A percentile compares a stretch with the other conserved stretches of the same genome.
These are phyloP conservation scores for Coemansia sp. DNA, from an alignment of 192 early-diverging fungal genomes.

Conservation along the genomic window DNA sequence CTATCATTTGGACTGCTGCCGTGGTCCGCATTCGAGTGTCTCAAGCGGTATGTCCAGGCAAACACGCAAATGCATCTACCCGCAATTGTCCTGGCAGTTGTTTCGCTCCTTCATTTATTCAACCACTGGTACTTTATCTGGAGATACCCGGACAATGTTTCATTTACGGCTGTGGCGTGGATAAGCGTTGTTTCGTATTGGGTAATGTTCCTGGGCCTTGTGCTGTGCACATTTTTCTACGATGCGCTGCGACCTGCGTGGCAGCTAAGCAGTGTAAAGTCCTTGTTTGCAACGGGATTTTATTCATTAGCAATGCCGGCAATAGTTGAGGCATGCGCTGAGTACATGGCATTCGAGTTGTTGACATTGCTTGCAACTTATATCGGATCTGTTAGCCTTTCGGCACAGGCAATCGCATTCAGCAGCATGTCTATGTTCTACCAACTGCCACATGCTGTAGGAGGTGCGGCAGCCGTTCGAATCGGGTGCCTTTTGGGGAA, in stretches of 20 bases:
- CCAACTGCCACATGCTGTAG: conserved; percentile 57
- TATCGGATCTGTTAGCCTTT: conserved; percentile 54
- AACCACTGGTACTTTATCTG: conserved; percentile 84
- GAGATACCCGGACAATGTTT: conserved; percentile 58
- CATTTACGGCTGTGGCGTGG: conserved; percentile 80
- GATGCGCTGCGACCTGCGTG: conserved; percentile 60
- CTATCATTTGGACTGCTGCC: conserved; percentile 79
- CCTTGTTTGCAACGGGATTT: conserved; percentile 35
- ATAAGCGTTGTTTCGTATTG: conserved; percentile 78
- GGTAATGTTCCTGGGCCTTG: conserved; percentile 66
- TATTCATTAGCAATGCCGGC: conserved; percentile 69
- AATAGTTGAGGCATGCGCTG: conserved; percentile 70
- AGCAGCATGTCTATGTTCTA: conserved; percentile 58
- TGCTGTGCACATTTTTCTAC: conserved; percentile 62
- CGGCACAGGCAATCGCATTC: conserved; percentile 61
- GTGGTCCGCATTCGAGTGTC: conserved; percentile 79
- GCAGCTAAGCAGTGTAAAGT: conserved; percentile 58
- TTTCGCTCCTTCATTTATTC: conserved; percentile 51
- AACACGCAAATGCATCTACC: conserved; percentile 83
- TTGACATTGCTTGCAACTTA: conserved; percentile 57
- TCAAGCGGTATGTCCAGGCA: conserved; percentile 83
- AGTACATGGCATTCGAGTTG: conserved; percentile 61
- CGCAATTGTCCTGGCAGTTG: conserved; percentile 25
- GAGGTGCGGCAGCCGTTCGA: conserved; percentile 57
- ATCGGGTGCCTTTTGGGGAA: conserved; percentile 54